Evolutionary conservation across 2,329 filamentous ascomycete genomes (phyloP).

Genomic region (Ascosphaera pollenicola): DNA sequence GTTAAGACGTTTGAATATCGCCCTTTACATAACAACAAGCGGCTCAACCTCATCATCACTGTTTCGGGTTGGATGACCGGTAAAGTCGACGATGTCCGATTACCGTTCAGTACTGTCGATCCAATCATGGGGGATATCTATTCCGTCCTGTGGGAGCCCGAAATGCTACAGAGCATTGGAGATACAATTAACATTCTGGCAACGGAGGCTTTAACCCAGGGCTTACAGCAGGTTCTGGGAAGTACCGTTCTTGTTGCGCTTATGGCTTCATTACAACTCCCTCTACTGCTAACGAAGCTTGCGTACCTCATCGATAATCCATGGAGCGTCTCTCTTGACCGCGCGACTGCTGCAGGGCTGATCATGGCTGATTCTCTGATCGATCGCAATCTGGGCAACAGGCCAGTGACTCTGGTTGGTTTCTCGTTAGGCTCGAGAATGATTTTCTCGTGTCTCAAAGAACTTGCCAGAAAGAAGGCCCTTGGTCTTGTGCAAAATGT

Average conservation of each 20-base stretch:
- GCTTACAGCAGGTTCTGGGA: constrained; percentile 82
- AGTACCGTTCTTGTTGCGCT: constrained; percentile 71
- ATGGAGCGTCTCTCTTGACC: constrained; percentile 88
- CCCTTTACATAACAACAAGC: constrained; percentile 92
- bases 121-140: constrained; percentile 97
- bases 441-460: constrained; percentile 76
- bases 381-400: constrained; percentile 71
- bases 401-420: constrained; percentile 80
- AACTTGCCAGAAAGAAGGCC: constrained; percentile 65
- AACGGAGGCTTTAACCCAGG: constrained; percentile 92
- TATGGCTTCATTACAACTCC: constrained; percentile 86
- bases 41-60: constrained; percentile 86
- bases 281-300: constrained; percentile 77
- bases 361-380: constrained; percentile 89
- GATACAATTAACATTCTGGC: constrained; percentile 96
- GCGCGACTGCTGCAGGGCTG: constrained; percentile 68
- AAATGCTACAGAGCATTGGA: constrained; percentile 95
- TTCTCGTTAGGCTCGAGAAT: constrained; percentile 85
- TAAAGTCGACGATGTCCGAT: constrained; percentile 84
- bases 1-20: constrained; percentile 96
- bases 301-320: constrained; percentile 96
- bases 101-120: constrained; percentile 91
- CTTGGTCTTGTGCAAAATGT: constrained; percentile 84
- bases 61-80: constrained; percentile 97
- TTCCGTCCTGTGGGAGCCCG: constrained; percentile 90